phyloP scores from a whole-genome alignment of 441 rosid genomes.

The Jatropha podagrica region DNA sequence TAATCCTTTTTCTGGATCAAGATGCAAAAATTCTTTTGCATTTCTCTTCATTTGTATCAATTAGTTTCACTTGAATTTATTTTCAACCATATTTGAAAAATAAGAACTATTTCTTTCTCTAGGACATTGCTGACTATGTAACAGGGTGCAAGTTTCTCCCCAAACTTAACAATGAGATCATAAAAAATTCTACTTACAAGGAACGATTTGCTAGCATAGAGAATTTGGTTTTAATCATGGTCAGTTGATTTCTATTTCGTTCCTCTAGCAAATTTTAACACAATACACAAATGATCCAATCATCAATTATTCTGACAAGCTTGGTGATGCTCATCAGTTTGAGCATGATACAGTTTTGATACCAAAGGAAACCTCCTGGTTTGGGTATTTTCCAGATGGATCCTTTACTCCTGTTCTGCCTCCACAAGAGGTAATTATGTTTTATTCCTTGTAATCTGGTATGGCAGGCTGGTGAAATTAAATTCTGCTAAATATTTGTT shows the following conservation, averaged over 20 bases:
- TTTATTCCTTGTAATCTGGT: not conserved
- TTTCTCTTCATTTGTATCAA: not conserved
- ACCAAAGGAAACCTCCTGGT: constrained; percentile 87
- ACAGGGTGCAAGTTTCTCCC: constrained; percentile 82
- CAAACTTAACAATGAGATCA: constrained; percentile 68
- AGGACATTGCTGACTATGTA: constrained; percentile 65
- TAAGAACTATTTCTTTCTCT: constrained; percentile 14
- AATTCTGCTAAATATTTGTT: not conserved
- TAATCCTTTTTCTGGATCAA: not conserved
- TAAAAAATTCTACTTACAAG: constrained; percentile 68
- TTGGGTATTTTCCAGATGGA: constrained; percentile 82
- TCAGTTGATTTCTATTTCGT: constrained; percentile 26
- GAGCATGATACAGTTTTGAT: constrained; percentile 68
- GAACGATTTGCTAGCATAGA: constrained; percentile 69
- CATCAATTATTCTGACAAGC: constrained; percentile 9
- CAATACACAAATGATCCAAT: not conserved
- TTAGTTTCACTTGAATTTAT: not conserved
- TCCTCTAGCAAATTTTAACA: not conserved
- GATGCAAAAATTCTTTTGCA: not conserved
- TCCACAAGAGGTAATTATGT: constrained; percentile 42
- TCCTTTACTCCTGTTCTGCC: constrained; percentile 52
- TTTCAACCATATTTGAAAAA: not conserved
- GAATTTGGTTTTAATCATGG: constrained; percentile 75
- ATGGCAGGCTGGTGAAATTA: not conserved
- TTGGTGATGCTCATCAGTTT: constrained; percentile 50